Evolutionary conservation across 1,139 yeast species (phyloP).

Genomic region (Arxiozyma telluris): DNA sequence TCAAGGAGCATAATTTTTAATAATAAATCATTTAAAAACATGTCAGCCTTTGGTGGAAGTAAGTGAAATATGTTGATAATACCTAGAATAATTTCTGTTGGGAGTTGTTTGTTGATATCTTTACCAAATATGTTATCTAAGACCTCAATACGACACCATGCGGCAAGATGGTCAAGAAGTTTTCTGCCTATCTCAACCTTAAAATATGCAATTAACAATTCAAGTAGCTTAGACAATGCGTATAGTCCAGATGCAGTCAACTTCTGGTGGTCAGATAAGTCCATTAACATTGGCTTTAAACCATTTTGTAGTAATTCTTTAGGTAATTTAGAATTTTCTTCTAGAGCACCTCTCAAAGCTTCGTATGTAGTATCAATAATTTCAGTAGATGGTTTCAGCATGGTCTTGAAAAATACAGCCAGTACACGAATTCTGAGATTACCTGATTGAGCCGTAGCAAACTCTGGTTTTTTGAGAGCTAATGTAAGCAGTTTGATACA

Average conservation of each 20-base stretch:
- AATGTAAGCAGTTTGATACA: slow-evolving; percentile 77
- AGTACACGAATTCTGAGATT: slow-evolving; percentile 77
- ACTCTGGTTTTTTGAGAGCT: slow-evolving; percentile 76
- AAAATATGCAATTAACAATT: slow-evolving; percentile 81
- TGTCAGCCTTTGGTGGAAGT: slow-evolving; percentile 84
- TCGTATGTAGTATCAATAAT: slow-evolving; percentile 90
- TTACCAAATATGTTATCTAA: slow-evolving; percentile 35
- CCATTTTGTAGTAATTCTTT: slow-evolving; percentile 91
- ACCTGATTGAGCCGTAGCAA: slow-evolving; percentile 67
- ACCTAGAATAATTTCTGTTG: slow-evolving; percentile 79
- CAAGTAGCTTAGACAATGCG: slow-evolving; percentile 80
- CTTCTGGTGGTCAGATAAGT: slow-evolving; percentile 84
- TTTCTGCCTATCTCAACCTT: slow-evolving; percentile 95
- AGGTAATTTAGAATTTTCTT: slow-evolving; percentile 83
- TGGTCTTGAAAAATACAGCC: slow-evolving; percentile 89
- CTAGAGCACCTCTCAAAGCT: slow-evolving; percentile 74
- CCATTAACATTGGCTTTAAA: slow-evolving; percentile 88
- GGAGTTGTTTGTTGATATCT: slow-evolving; percentile 55
- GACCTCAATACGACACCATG: slow-evolving; percentile 88
- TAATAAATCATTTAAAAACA: slow-evolving; percentile 82
- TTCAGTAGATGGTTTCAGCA: slow-evolving; percentile 75
- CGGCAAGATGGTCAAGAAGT: slow-evolving; percentile 83
- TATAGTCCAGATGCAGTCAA: slow-evolving; percentile 84
- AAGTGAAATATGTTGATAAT: slow-evolving; percentile 86
- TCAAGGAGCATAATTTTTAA: slow-evolving; percentile 71